Evolutionary conservation across 352 stramenopile species (phyloP), one percentile per base, ranked within the genome.

Genomic region (Phytophthora chlamydospora): DNA sequence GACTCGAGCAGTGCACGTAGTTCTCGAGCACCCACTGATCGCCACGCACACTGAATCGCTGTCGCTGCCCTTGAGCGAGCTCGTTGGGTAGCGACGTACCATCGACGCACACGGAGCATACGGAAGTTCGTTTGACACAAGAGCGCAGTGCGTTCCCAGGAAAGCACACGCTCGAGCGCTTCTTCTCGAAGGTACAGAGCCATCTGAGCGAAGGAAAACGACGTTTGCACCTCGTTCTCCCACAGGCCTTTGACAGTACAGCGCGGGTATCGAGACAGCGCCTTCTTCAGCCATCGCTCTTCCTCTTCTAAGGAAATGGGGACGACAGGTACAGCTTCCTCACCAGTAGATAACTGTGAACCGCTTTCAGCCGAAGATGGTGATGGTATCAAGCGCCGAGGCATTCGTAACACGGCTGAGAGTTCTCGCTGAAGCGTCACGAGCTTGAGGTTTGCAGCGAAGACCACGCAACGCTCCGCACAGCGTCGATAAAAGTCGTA

Each of bases 111-210:
- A 27, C 54, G 59, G 32, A 80, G 62, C 85, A 93, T 93, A 13
- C 85, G 83, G 36, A 75, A 89, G 13, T 52, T 68, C 7, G 83
- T 62, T 50, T 95, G 85, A 31, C 50, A 72, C 21, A 85, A 14
- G 3, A 87, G 44, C 19, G 71, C 75, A 5, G 73, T 75, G 21
- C 76, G 73, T 32, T 88, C 75, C 71, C 78, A 89, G 0, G 34
- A 46, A 17, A 95, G 56, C 39, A 87, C 76, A 31, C 73, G 74
- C 57, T 92, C 86, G 0, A 95, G 57, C 0, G 44, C 81, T 41
- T 70, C 53, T 52, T 84, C 71, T n/a, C 86, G 84, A 0, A 95
- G 57, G 52, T 83, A 93, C 0, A 83, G 62, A 35, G 86, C 84
- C n/a, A 79, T 51, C 58, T 95, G 86, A 3, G 75, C 82, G 16